phyloP scores from a whole-genome alignment of 805 yeast species.

The Tetrapisispora arboricola region DNA sequence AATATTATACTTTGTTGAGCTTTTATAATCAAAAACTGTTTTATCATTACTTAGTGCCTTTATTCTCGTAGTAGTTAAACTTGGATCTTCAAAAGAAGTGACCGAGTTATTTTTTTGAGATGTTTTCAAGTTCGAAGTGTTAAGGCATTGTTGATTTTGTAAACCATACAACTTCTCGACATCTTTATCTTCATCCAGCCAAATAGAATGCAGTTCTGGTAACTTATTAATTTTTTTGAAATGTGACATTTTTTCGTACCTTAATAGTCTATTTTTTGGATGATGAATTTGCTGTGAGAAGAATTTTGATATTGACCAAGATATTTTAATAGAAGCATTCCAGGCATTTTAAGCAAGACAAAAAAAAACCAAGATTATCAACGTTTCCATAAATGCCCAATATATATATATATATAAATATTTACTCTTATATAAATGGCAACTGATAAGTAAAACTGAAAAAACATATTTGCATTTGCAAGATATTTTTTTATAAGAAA shows the following conservation, averaged over 20 bases:
- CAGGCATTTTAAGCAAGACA: too few relatives aligned
- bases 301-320: too few relatives aligned
- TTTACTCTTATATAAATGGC: too few relatives aligned
- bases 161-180: conserved; percentile 28
- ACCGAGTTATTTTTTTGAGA: neutral
- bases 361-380: too few relatives aligned
- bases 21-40: conserved; percentile 1
- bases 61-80: neutral
- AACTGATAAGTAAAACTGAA: too few relatives aligned
- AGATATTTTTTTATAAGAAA: too few relatives aligned
- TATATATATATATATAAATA: too few relatives aligned
- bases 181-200: conserved; percentile 34
- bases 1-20: neutral
- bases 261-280: too few relatives aligned
- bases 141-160: conserved; percentile 23
- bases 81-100: neutral
- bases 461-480: too few relatives aligned
- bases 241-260: neutral
- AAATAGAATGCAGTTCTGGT: conserved; percentile 33
- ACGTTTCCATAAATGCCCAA: too few relatives aligned
- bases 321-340: too few relatives aligned
- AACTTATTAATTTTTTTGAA: conserved; percentile 3
- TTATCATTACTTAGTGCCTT: neutral
- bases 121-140: conserved; percentile 10
- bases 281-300: too few relatives aligned